phyloP scores from a whole-genome alignment of 1,139 yeast species.

The Protomyces arabidopsidicola region DNA sequence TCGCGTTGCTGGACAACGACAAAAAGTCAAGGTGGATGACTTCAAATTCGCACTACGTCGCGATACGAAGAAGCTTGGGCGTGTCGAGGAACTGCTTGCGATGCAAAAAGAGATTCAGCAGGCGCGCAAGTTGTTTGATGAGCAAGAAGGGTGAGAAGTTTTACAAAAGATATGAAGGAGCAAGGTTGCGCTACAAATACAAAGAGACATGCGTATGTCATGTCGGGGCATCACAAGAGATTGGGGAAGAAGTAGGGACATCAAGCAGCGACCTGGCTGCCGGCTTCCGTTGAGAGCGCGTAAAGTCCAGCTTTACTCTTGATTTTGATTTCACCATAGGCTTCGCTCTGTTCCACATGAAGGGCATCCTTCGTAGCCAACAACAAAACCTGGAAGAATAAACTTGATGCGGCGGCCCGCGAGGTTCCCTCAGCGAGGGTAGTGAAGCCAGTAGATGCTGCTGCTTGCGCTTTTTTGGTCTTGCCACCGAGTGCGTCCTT shows the following conservation, averaged over 20 bases:
- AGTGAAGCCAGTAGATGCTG: constrained; percentile 13
- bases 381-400: constrained; percentile 78
- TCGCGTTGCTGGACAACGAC: constrained; percentile 52
- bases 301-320: constrained; percentile 8
- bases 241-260: too few relatives aligned
- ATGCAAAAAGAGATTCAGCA: constrained; percentile 70
- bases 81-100: constrained; percentile 72
- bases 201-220: not conserved
- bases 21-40: constrained; percentile 79
- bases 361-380: constrained; percentile 76
- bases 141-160: constrained; percentile 33
- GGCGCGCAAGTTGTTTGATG: constrained; percentile 79
- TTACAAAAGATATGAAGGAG: not conserved
- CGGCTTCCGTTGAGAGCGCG: constrained; percentile 7
- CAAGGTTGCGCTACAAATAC: not conserved
- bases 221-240: too few relatives aligned
- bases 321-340: constrained; percentile 59
- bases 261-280: not conserved
- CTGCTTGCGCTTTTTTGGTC: not conserved
- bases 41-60: constrained; percentile 77
- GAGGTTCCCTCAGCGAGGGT: constrained; percentile 7
- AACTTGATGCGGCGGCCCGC: constrained; percentile 59
- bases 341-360: constrained; percentile 53
- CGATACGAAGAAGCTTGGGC: constrained; percentile 77
- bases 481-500: not conserved